Evolutionary conservation across 2,329 filamentous ascomycete species (phyloP), one percentile per base, ranked within the genome.

Genomic region (Clonostachys rosea): DNA sequence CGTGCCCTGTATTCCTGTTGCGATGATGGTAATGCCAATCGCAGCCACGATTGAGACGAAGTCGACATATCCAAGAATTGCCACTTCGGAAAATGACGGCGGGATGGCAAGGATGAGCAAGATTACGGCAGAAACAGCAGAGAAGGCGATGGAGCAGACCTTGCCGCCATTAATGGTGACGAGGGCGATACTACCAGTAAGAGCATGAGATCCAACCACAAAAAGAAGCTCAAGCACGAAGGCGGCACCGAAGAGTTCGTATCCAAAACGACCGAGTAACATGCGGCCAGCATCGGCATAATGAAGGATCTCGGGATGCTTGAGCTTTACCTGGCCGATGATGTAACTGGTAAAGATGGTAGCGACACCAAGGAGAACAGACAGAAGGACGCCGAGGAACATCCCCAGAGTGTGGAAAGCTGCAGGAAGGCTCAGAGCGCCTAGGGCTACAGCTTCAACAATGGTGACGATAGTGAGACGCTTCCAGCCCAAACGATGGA

Each of bases 111-210:
- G 55, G 30, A 71, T 11, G 14, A 74, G 65, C 34, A 76, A 62
- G 45, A 76, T 64, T 41, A 76, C 64, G 34, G 69, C 71, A 4
- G 71, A 73, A 20, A 74, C 63, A 41, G 73, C 64, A 33, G 66
- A 66, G 50, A 74, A 76, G 44, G 70, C 65, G 42, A 75, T 56
- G 17, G 69, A 69, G 62, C 73, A 76, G 14, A 63, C 57, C 43
- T 61, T 78, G 51, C 85, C 75, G 5, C 77, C 62, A 5, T 82
- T 83, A 45, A 89, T 70, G 44, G 75, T 81, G 55, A 83, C 83
- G 64, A 88, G 78, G 54, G 84, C 84, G 56, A 88, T 84, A 34
- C 76, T 77, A 53, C 87, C 87, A 0, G 84, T 87, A 51, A 89
- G 68, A 45, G 86, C 72, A 64, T 90, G 87, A n/a, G 83, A 86